phyloP scores from a whole-genome alignment of 805 yeast genomes.

The Candida saitoana region DNA sequence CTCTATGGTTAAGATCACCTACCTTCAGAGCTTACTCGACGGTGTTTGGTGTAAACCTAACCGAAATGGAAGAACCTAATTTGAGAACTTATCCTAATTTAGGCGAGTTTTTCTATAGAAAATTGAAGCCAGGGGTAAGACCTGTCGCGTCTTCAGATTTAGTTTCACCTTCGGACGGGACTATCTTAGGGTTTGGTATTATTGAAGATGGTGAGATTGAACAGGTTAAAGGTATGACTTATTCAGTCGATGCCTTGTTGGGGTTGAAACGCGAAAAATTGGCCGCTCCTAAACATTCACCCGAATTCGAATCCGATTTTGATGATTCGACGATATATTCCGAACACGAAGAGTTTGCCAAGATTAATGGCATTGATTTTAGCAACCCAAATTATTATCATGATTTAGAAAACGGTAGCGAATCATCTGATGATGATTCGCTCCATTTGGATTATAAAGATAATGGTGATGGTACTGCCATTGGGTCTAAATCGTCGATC shows the following conservation, averaged over 20 bases:
- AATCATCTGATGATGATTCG: constrained; percentile 27
- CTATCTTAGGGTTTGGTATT: constrained; percentile 77
- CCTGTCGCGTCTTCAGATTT: constrained; percentile 65
- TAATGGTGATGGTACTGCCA: constrained; percentile 63
- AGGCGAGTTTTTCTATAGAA: constrained; percentile 88
- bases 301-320: constrained; percentile 40
- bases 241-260: constrained; percentile 80
- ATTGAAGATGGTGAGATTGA: constrained; percentile 83
- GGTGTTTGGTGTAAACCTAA: constrained; percentile 81
- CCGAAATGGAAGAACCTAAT: constrained; percentile 84
- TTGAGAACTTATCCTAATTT: constrained; percentile 71
- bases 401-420: constrained; percentile 59
- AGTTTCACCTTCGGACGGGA: constrained; percentile 93
- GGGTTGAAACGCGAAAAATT: constrained; percentile 52
- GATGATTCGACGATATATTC: constrained; percentile 42
- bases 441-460: constrained; percentile 43
- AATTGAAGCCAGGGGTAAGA: constrained; percentile 70
- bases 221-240: constrained; percentile 95
- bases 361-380: constrained; percentile 67
- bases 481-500: constrained; percentile 26
- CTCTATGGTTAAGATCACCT: constrained; percentile 82
- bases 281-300: constrained; percentile 54
- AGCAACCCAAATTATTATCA: constrained; percentile 42
- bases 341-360: constrained; percentile 72
- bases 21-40: constrained; percentile 74